Percentiles rank a stretch among this genome's conserved stretches.
These are phyloP conservation scores for Zygosaccharomyces bailii DNA, from an alignment of 805 yeast species.

Conservation along the genomic window DNA sequence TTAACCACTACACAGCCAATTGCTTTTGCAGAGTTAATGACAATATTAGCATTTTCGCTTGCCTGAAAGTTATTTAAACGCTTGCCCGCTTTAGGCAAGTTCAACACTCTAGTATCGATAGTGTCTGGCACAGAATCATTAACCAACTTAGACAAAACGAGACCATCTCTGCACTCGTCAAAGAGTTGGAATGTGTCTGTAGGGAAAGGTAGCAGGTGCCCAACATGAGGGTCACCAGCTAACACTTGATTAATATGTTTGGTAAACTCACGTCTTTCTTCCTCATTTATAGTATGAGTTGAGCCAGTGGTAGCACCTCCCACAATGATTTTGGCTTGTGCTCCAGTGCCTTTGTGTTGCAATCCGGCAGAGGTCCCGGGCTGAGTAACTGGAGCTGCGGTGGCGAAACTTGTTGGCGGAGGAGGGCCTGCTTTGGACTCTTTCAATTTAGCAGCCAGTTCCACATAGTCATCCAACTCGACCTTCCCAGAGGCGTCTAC, in stretches of 20 bases:
- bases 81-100: conserved; percentile 78
- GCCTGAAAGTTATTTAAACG: conserved; percentile 88
- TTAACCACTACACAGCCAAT: conserved; percentile 98
- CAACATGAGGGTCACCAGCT: conserved; percentile 83
- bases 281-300: conserved; percentile 94
- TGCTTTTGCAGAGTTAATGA: conserved; percentile 97
- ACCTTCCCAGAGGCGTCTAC: conserved; percentile 97
- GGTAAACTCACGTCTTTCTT: conserved; percentile 93
- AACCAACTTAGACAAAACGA: conserved; percentile 86
- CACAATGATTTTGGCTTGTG: conserved; percentile 73
- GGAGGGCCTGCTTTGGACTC: conserved; percentile 36
- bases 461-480: conserved; percentile 91
- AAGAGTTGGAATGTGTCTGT: conserved; percentile 92
- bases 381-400: conserved; percentile 28
- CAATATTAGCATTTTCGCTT: conserved; percentile 95
- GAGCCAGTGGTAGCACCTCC: conserved; percentile 88
- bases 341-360: conserved; percentile 51
- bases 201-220: conserved; percentile 83
- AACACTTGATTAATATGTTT: conserved; percentile 91
- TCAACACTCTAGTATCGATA: conserved; percentile 94
- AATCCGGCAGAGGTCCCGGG: conserved; percentile 37
- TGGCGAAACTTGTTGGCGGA: conserved; percentile 33
- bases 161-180: conserved; percentile 95
- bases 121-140: conserved; percentile 98
- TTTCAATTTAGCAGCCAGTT: conserved; percentile 74